Base-by-base conservation (phyloP, 2,329 filamentous ascomycete genomes). In the Aspergillus costaricaensis region DNA sequence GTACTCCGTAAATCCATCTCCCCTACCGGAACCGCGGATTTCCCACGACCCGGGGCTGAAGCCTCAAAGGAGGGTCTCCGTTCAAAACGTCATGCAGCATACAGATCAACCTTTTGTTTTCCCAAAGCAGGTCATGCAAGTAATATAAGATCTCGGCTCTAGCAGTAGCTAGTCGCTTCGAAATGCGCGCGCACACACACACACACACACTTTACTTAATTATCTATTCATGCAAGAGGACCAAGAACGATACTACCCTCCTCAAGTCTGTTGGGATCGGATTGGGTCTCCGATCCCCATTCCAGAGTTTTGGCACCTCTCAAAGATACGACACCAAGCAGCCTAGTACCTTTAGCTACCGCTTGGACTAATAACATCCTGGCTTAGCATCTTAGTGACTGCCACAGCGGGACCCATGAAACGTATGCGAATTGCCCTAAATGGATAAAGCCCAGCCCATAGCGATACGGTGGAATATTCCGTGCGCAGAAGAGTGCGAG, bases 361-460 rank as follows among this genome's bases (percentile, higher is more conserved):
- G 5, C 14, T 6, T 17, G 15, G 12, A 14, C 4, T 36, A 39
- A 27, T 38, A 19, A 38, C 19, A 19, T 17, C 15, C 27, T 21
- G 27, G 25, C 30, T 5, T n/a, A 25, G 15, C 48, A 19, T 17
- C 30, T 19, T 43, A 43, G 39, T 43, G 39, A 9, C 39, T n/a
- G 15, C 21, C 44, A 27, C 23, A 4, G 44, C 44, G 44, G 44
- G 47, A 50, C 39, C 39, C 41, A 44, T 55, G 41, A 55, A 55
- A 55, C 53, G 17, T 55, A 36, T 32, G 53, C 53, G 53, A 55
- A 21, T 55, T 55, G 39, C 53, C 53, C 19, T 30, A 55, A 55
- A 47, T 25, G 39, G 53, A 55, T 47, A 55, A 47, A 55, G 41
- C 53, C 43, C 39, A 47, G 39, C 9, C 53, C 39, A 43, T 43